phyloP scores from a whole-genome alignment of 768 basidiomycete genomes.

The Tulasnella sp. region DNA sequence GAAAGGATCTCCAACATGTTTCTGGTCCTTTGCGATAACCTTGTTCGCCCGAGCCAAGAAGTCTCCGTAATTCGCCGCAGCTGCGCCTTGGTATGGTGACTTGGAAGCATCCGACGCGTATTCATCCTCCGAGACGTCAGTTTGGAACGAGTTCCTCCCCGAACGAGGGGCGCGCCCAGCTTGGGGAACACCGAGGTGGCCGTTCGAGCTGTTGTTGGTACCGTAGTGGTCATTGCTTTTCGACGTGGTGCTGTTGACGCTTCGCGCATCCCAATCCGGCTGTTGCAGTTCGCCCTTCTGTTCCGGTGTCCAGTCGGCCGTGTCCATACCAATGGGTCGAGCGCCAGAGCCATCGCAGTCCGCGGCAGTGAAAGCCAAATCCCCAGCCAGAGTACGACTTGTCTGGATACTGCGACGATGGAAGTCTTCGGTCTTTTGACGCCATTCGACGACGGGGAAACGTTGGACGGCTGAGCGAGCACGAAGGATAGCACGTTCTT shows the following conservation, averaged over 20 bases:
- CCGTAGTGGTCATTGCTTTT: constrained; percentile 1
- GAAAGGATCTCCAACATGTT: constrained; percentile 75
- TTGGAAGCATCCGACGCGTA: constrained; percentile 27
- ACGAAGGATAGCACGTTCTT: constrained; percentile 84
- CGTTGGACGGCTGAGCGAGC: constrained; percentile 90
- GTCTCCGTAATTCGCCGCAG: constrained; percentile 46
- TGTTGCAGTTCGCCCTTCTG: constrained; percentile 50
- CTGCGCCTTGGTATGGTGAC: constrained; percentile 20
- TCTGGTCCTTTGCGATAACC: constrained; percentile 69
- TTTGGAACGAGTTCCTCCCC: constrained; percentile 28
- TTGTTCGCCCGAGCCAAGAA: constrained; percentile 81
- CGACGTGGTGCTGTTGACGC: constrained; percentile 4
- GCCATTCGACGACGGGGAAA: constrained; percentile 97
- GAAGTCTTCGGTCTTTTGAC: constrained; percentile 90
- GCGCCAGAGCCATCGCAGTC: constrained; percentile 19
- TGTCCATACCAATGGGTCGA: constrained; percentile 38
- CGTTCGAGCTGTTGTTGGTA: background rate
- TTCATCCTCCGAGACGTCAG: constrained; percentile 44
- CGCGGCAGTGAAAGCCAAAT: constrained; percentile 57
- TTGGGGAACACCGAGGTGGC: constrained; percentile 28
- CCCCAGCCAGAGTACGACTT: constrained; percentile 56
- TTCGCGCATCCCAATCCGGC: constrained; percentile 54
- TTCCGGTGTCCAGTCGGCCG: constrained; percentile 72
- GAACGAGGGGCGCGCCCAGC: constrained; percentile 24
- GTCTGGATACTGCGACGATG: constrained; percentile 68